Evolutionary conservation across 2,329 filamentous ascomycete species (phyloP).

Genomic region (Nigrospora sphaerica): DNA sequence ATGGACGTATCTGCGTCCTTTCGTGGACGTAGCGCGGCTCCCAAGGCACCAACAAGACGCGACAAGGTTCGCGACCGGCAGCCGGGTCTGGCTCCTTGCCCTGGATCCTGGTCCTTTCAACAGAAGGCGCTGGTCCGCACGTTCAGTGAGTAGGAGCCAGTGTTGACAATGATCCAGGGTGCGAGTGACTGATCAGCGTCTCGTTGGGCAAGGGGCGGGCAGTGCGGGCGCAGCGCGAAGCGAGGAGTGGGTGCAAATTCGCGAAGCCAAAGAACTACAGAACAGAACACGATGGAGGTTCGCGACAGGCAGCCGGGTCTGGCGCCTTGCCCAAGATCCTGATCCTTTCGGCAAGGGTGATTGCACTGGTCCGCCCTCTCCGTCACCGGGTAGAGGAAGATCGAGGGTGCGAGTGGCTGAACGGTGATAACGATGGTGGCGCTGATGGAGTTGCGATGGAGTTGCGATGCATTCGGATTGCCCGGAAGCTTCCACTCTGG

Average conservation of each 20-base stretch:
- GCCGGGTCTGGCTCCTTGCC: constrained; percentile 4
- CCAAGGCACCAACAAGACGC: constrained; percentile 2
- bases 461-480: no score
- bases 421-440: no score
- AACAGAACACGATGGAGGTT: constrained; percentile 4
- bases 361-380: neutral
- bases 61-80: constrained; percentile 5
- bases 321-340: constrained; percentile 6
- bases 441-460: no score
- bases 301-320: constrained; percentile 3
- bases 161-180: no score
- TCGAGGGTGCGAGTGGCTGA: constrained; percentile 5
- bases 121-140: constrained; percentile 3
- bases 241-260: no score
- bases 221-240: no score
- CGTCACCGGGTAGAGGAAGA: constrained; percentile 3
- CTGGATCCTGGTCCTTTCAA: constrained; percentile 6
- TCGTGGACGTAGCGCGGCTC: neutral
- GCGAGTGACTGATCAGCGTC: no score
- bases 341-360: constrained; percentile 4
- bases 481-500: no score
- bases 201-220: no score
- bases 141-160: neutral
- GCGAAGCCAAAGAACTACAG: neutral
- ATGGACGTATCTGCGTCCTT: no score